phyloP scores from a whole-genome alignment of 1,139 yeast genomes.

The Martiniozyma asiatica region DNA sequence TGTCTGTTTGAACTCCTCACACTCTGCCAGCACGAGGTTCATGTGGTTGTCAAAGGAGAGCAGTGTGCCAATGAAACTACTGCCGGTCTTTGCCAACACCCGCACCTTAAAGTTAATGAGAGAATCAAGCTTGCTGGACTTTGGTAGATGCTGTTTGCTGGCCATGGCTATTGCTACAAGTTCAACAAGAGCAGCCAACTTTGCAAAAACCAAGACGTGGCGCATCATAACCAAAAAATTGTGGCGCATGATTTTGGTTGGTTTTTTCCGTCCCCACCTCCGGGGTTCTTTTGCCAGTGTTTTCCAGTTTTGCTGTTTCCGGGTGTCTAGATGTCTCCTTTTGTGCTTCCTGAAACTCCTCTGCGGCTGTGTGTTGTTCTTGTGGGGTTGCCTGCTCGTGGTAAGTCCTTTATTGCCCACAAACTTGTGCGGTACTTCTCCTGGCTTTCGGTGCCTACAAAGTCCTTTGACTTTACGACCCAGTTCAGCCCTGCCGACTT shows the following conservation, averaged over 20 bases:
- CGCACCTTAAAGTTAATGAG: constrained; percentile 63
- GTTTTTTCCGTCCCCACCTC: too few species aligned
- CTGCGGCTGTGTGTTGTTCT: constrained; percentile 64
- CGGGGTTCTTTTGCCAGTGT: too few species aligned
- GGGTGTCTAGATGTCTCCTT: background rate
- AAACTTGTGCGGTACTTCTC: constrained; percentile 77
- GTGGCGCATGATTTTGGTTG: too few species aligned
- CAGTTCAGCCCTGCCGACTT: constrained; percentile 28
- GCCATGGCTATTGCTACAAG: too few species aligned
- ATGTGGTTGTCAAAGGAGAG: constrained; percentile 84
- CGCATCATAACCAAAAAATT: too few species aligned
- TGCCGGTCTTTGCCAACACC: constrained; percentile 61
- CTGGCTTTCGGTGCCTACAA: constrained; percentile 83
- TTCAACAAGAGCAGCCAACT: too few species aligned
- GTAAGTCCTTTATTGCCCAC: constrained; percentile 70
- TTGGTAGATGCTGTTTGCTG: constrained; percentile 20
- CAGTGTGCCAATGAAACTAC: constrained; percentile 68
- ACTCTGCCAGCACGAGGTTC: constrained; percentile 75
- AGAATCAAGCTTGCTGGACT: constrained; percentile 35
- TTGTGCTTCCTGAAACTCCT: constrained; percentile 22
- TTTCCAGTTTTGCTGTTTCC: too few species aligned
- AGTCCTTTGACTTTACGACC: constrained; percentile 79
- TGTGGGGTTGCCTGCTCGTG: constrained; percentile 68
- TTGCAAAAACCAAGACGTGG: too few species aligned
- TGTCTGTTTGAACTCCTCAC: constrained; percentile 57